Conservation (phyloP, 1,284 basidiomycete genomes). For the Cryptococcus sp. region DNA sequence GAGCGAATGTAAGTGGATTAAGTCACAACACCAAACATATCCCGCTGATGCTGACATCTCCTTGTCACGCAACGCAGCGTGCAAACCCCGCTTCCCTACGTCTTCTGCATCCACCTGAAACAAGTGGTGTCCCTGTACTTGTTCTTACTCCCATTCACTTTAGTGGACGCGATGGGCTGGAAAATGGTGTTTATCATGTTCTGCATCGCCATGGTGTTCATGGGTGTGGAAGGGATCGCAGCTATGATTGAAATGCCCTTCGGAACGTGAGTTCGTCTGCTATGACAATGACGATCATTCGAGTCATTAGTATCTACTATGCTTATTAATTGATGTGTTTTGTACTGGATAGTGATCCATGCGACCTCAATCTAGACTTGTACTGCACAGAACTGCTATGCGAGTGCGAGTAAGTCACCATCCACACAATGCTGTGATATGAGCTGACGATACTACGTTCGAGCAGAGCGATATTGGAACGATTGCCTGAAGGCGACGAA, state of each 20-base stretch:
- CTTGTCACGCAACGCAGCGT: background rate
- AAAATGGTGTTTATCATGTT: conserved; percentile 72
- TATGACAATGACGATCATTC: background rate
- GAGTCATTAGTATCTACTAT: background rate
- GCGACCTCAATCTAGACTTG: conserved; percentile 60
- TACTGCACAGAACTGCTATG: conserved; percentile 82
- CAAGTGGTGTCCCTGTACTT: conserved; percentile 89
- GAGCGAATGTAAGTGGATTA: conserved; percentile 63
- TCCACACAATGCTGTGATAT: background rate
- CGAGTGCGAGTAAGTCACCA: conserved; percentile 69
- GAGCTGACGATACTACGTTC: background rate
- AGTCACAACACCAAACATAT: background rate
- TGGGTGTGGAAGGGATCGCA: conserved; percentile 91
- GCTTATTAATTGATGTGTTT: too few relatives aligned
- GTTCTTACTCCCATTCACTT: conserved; percentile 79
- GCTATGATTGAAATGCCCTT: conserved; percentile 86
- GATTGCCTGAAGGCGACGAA: conserved; percentile 68
- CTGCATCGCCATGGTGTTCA: conserved; percentile 71
- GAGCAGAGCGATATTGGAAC: conserved; percentile 67
- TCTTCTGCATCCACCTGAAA: conserved; percentile 77
- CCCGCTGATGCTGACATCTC: background rate
- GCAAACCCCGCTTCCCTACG: conserved; percentile 50
- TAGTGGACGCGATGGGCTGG: conserved; percentile 67
- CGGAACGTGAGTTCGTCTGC: conserved; percentile 39
- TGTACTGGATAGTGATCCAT: conserved; percentile 53